Base-by-base conservation (phyloP, 768 basidiomycete species). In the Ephemerocybe angulata region DNA sequence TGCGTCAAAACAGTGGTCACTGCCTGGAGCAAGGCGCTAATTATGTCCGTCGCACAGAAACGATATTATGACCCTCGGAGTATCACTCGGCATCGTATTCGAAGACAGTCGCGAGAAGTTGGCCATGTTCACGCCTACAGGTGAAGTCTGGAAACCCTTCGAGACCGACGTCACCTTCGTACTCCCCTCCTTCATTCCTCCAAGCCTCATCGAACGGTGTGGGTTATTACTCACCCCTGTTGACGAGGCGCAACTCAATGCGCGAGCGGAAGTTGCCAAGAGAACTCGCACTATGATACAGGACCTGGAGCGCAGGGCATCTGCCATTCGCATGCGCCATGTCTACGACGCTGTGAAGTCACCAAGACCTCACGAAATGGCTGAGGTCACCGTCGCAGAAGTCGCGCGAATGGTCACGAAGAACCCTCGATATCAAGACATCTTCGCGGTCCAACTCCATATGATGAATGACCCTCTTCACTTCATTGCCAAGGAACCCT, bases 251-350 rank as follows among this genome's bases (percentile, higher is more conserved):
- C 70, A 87, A 55, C 66, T 78, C 46, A 69, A 72, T 25, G 90
- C 91, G 2, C 79, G 93, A 2, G 76, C 90, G 3, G 76, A 82
- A 51, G 77, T 87, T 19, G 75, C 90, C 24, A 81, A 76, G 61
- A 73, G 70, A n/a, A 62, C 93, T 21, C 80, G 85, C 19, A 67
- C 74, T 4, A 63, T 90, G 22, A 76, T 81, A 52, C 74, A 72
- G 35, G 67, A 69, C 1, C 65, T 85, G 5, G 82, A 87, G 43
- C 65, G 62, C 33, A 72, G 74, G 24, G 62, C 61, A 54, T 66
- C 69, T 37, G 58, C 57, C 13, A 60, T 59, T 24, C n/a, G n/a
- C n/a, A 56, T 64, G 17, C 60, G 73, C 11, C 55, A 57, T 41
- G 59, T 67, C 17, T 60, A 67, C 48, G 69, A 78, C 58, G 54